A percentile compares a stretch with the other conserved stretches of the same genome.
Conservation (phyloP, 352 stramenopile genomes). For the Globisporangium echinulatum region DNA sequence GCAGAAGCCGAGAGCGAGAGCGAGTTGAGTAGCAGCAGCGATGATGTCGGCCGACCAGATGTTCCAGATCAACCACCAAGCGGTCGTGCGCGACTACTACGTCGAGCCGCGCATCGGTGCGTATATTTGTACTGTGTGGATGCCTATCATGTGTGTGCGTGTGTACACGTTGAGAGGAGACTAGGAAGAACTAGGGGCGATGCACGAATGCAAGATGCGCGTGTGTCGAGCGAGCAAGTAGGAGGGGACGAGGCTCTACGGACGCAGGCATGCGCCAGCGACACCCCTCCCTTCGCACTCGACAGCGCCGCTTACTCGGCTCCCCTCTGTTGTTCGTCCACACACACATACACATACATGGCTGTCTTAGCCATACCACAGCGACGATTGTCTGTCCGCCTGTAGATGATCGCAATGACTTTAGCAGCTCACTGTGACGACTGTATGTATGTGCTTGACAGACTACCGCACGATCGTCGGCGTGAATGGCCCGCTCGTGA, state of each 20-base stretch:
- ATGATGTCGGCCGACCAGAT: slow-evolving; percentile 66
- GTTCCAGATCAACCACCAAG: slow-evolving; percentile 70
- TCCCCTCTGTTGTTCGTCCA: neutral
- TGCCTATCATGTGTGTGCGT: neutral
- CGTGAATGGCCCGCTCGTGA: slow-evolving; percentile 98
- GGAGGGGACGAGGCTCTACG: neutral
- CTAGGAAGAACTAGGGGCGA: no score
- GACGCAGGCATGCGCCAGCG: neutral
- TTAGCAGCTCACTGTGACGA: neutral
- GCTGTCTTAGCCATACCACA: neutral
- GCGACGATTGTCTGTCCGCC: neutral
- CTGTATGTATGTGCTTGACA: slow-evolving; percentile 17
- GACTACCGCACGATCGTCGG: slow-evolving; percentile 97
- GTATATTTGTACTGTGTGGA: no score
- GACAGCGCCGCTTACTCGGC: neutral
- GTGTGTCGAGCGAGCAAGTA: neutral
- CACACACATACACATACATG: neutral
- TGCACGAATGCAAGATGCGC: no score
- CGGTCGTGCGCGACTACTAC: slow-evolving; percentile 83
- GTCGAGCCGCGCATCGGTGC: slow-evolving; percentile 78
- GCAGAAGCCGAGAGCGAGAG: neutral
- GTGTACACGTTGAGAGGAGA: neutral
- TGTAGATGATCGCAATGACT: neutral
- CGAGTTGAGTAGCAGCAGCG: neutral
- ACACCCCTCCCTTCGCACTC: neutral